A percentile compares a stretch with the other conserved stretches of the same genome.
These are phyloP conservation scores for Fusarium sp. DNA, from an alignment of 2,329 filamentous ascomycete genomes.

Conservation along the genomic window DNA sequence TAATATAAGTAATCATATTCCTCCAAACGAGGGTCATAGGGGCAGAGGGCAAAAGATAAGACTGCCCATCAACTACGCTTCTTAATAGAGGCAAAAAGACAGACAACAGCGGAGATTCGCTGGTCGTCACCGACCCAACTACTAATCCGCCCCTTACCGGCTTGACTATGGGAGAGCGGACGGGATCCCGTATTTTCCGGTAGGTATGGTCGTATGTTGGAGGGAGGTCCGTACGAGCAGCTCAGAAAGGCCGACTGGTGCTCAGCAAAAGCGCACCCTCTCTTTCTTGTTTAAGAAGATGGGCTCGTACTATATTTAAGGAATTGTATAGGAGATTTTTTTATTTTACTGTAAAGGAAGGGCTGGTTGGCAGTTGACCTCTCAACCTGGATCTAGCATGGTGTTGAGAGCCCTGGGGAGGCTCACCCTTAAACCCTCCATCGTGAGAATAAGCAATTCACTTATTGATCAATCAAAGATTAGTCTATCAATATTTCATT, in stretches of 20 bases:
- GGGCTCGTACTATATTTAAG: neutral
- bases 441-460: neutral
- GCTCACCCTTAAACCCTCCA: neutral
- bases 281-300: neutral
- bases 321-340: neutral
- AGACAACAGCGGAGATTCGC: neutral
- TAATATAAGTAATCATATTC: too few species aligned
- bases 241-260: neutral
- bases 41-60: too few species aligned
- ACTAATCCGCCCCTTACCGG: neutral
- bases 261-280: neutral
- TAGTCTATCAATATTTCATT: neutral
- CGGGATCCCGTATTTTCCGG: neutral
- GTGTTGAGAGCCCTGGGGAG: neutral
- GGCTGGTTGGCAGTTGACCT: too few species aligned
- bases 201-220: neutral
- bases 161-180: neutral
- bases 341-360: neutral
- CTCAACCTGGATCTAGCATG: neutral
- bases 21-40: too few species aligned
- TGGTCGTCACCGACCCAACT: neutral
- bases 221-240: neutral
- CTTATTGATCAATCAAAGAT: neutral
- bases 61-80: too few species aligned
- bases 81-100: neutral